These are phyloP conservation scores for Abelmoschus esculentus DNA, from an alignment of 345 rosid species.

Conservation along the genomic window DNA sequence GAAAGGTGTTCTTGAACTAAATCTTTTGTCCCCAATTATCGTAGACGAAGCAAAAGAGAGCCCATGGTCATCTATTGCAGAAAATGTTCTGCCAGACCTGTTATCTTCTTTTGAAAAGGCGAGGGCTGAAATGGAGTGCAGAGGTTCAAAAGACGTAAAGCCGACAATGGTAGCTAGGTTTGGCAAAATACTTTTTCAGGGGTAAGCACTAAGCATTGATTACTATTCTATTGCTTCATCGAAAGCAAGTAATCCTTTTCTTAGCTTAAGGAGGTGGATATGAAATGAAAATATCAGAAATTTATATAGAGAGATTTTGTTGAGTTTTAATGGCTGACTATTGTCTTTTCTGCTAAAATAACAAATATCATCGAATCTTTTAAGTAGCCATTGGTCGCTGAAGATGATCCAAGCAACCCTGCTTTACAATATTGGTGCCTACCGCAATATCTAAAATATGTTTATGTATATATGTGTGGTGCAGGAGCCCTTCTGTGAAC, in stretches of 20 bases:
- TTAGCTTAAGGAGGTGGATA: background rate
- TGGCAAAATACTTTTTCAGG: constrained; percentile 40
- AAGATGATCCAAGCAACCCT: background rate
- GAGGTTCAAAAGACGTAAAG: constrained; percentile 19
- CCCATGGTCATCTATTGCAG: constrained; percentile 38
- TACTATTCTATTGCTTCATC: constrained; percentile 7
- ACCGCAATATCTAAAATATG: background rate
- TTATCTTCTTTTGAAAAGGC: constrained; percentile 28
- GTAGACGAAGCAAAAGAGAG: constrained; percentile 19
- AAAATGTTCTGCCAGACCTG: constrained; percentile 40
- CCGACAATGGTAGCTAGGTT: constrained; percentile 47
- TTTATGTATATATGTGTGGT: background rate
- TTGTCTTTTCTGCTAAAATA: background rate
- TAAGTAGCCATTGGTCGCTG: background rate
- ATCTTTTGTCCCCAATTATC: background rate
- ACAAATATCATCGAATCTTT: background rate
- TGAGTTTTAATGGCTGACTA: background rate
- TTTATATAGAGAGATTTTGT: too few species aligned
- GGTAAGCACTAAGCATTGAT: constrained; percentile 18
- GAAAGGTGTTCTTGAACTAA: background rate
- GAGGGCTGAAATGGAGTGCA: constrained; percentile 21
- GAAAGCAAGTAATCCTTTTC: background rate
- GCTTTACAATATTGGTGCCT: background rate
- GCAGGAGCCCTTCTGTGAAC: constrained; percentile 22
- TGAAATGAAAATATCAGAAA: too few species aligned